Base-by-base conservation (phyloP, 1,284 basidiomycete genomes). In the Xerocomus amazonicus region DNA sequence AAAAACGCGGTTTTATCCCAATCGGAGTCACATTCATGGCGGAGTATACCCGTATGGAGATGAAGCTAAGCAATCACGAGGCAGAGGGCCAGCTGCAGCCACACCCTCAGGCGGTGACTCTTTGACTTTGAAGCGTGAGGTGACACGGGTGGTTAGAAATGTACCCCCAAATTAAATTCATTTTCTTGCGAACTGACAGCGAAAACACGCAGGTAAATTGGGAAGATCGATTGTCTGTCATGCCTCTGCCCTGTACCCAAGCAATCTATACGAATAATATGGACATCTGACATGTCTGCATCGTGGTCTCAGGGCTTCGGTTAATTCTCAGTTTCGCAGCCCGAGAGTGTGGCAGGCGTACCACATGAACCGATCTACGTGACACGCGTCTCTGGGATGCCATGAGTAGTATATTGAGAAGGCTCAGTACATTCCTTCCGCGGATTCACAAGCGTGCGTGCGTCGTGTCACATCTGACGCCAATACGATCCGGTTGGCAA, bases 31-130 rank as follows among this genome's bases (percentile, higher is more conserved):
- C 48, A 0, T 81, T 84, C 12, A 59, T 67, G 28, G 73, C 81
- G 53, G 72, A 79, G 62, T 82, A 81, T 60, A 63, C 78, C 54
- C 69, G 76, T 34, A 80, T 82, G 79, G 74, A 65, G 57, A 65
- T 69, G 55, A 56, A 56, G 44, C 44, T 61, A 26, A 7, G 29
- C 29, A 12, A 32, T 17, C 9, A 41, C 23, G 49, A 14, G 33
- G 43, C 19, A 5, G 43, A 47, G 19, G 44, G 38, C 28, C 19
- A 43, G 9, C 41, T 26, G 16, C 35, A 29, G 45, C 45, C 48
- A 46, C 35, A 41, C 13, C 3, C 17, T 41, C 42, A 17, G 19
- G 13, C 6, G 26, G 23, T 41, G 46, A 31, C 40, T 33, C 19
- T 37, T 32, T 16, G 14, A 26, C 17, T 43, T n/a, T 28, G 13